Conservation (phyloP, 345 rosid species). For the Arabis alpina region DNA sequence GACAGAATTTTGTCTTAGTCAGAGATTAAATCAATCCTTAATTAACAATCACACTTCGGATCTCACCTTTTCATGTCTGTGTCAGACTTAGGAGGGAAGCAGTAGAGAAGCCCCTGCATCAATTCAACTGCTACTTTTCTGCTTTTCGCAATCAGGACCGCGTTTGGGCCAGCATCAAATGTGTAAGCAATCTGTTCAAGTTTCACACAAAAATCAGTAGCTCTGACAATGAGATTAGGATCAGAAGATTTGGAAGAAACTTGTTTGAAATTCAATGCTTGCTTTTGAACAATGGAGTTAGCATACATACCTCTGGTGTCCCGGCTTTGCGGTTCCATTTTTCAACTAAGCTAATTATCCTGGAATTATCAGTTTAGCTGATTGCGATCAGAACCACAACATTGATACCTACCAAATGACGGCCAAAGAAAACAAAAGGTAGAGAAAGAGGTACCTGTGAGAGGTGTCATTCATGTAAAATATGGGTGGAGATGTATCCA, state of each 20-base stretch:
- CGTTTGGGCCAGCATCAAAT: slow-evolving; percentile 96
- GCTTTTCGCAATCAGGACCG: slow-evolving; percentile 73
- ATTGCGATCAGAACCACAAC: slow-evolving; percentile 11
- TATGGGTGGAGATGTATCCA: slow-evolving; percentile 93
- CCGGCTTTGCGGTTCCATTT: slow-evolving; percentile 82
- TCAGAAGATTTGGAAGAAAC: background rate
- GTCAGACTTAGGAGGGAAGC: slow-evolving; percentile 82
- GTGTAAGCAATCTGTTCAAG: slow-evolving; percentile 84
- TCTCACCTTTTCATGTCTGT: slow-evolving; percentile 70
- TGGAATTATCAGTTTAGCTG: slow-evolving; percentile 42
- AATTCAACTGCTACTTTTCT: slow-evolving; percentile 70
- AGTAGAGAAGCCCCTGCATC: slow-evolving; percentile 77
- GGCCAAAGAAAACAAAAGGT: slow-evolving; percentile 1
- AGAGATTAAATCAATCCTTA: background rate
- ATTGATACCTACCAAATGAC: slow-evolving; percentile 11
- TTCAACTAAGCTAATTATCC: slow-evolving; percentile 82
- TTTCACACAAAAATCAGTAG: too few relatives aligned
- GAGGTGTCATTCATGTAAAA: slow-evolving; percentile 99
- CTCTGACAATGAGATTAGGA: background rate
- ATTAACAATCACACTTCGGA: background rate
- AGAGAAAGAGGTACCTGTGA: slow-evolving; percentile 62
- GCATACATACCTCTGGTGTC: slow-evolving; percentile 69
- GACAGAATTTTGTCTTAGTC: background rate
- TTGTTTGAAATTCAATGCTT: background rate
- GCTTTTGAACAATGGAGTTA: slow-evolving; percentile 15